These are phyloP conservation scores for Nepenthes gracilis DNA, from an alignment of 148 eudicot genomes.

Conservation along the genomic window DNA sequence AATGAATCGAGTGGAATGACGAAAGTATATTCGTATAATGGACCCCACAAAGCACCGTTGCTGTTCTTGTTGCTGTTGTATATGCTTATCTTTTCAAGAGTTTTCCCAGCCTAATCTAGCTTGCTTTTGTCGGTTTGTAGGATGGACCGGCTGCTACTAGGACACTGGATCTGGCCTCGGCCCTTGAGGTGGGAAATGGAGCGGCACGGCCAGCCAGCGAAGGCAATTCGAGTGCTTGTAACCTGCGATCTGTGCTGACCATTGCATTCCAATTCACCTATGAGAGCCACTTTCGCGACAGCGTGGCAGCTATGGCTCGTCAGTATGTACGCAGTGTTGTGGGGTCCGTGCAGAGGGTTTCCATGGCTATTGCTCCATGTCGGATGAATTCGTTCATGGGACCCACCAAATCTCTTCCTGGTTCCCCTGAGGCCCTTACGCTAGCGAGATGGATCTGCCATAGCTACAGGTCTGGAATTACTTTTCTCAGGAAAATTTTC, in stretches of 20 bases:
- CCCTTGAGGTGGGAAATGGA: constrained; percentile 36
- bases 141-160: constrained; percentile 26
- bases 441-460: constrained; percentile 43
- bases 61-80: too few species aligned
- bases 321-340: constrained; percentile 52
- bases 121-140: constrained; percentile 7
- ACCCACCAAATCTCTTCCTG: constrained; percentile 27
- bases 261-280: constrained; percentile 59
- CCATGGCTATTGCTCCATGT: constrained; percentile 49
- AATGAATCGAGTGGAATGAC: too few species aligned
- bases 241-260: constrained; percentile 36
- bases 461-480: constrained; percentile 34
- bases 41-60: too few species aligned
- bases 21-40: too few species aligned
- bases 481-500: neutral
- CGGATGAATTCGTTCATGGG: constrained; percentile 17
- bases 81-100: too few species aligned
- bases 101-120: too few species aligned
- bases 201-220: constrained; percentile 21
- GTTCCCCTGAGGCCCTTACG: constrained; percentile 50
- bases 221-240: constrained; percentile 18
- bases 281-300: constrained; percentile 36
- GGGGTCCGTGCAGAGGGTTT: constrained; percentile 50
- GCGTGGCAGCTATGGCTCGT: constrained; percentile 56
- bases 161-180: constrained; percentile 44